Base-by-base conservation (phyloP, 2,329 filamentous ascomycete genomes). In the Diaporthe sp. region DNA sequence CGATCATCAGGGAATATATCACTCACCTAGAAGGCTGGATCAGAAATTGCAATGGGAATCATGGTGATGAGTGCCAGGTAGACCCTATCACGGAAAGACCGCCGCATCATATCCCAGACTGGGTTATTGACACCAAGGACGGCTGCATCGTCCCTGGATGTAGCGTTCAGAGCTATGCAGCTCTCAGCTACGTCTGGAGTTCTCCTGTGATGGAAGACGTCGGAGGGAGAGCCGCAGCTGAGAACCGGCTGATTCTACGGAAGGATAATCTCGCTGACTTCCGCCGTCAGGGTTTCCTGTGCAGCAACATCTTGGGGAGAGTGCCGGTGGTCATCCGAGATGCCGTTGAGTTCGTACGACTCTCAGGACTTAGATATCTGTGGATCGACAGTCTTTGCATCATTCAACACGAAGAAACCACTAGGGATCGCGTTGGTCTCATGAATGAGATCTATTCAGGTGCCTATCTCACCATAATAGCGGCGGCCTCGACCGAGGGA, bases 331-430 rank as follows among this genome's bases (percentile, higher is more conserved):
- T 37, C 6, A 62, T 72, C 71, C 28, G 15, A 22, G 71, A 72
- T 13, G 71, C 71, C n/a, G 51, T 72, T 9, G 5, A 25, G 10
- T 49, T 72, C 1, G 37, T 60, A 9, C 25, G 7, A 6, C 42
- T 13, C 0, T 44, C 60, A 1, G 71, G 71, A 25, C 19, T 51
- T 17, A 13, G 71, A 12, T 84, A 82, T 61, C 71, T 84, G 1
- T 84, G 82, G 82, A 81, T 83, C 46, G 82, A 84, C 77, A 79
- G 80, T 44, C 73, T 84, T 0, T 84, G 82, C 55, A 83, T 84
- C 37, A 75, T 82, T 51, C 82, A 84, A 60, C 79, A 82, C 51
- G 77, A 78, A 13, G 67, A 55, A 2, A 53, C 67, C 34, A 70
- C 67, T 8, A 28, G 31, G 22, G 46, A 55, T 2, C 22, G 51